Percentiles rank a stretch among this genome's conserved stretches.
phyloP scores from a whole-genome alignment of 2,329 filamentous ascomycete species.

The Elsinoe fawcettii region DNA sequence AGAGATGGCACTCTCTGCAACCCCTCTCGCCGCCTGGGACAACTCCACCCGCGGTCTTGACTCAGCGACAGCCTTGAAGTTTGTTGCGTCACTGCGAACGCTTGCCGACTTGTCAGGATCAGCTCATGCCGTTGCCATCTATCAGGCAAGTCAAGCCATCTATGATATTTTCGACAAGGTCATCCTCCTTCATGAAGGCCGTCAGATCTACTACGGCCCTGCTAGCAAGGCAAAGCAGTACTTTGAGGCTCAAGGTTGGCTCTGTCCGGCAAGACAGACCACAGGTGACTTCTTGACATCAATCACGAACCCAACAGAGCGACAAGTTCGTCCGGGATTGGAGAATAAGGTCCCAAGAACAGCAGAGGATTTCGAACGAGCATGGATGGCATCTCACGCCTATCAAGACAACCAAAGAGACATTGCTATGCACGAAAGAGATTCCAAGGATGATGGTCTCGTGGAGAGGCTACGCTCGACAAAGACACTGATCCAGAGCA shows the following conservation, averaged over 20 bases:
- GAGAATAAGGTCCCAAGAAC: conserved; percentile 39
- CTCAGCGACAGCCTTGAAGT: conserved; percentile 51
- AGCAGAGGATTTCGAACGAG: conserved; percentile 47
- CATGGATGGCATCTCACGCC: conserved; percentile 53
- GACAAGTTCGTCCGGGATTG: conserved; percentile 37
- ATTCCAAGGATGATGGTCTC: too few species aligned
- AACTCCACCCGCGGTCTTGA: conserved; percentile 47
- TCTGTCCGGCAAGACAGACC: conserved; percentile 59
- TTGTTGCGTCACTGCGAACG: conserved; percentile 46
- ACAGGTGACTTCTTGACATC: conserved; percentile 63
- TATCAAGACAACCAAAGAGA: conserved; percentile 55
- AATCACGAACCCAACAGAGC: conserved; percentile 32
- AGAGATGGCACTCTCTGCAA: conserved; percentile 40
- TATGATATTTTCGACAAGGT: conserved; percentile 68
- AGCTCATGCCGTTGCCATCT: conserved; percentile 51
- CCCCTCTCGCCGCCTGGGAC: conserved; percentile 38
- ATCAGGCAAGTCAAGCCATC: conserved; percentile 43
- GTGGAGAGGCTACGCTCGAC: too few species aligned
- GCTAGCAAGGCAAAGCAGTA: conserved; percentile 52
- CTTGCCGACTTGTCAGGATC: conserved; percentile 43
- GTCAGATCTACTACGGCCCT: conserved; percentile 68
- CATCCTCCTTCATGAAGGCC: conserved; percentile 65
- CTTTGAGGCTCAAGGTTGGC: conserved; percentile 62
- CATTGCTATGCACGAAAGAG: too few species aligned
- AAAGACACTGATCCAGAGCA: too few species aligned